Evolutionary conservation across 225 moss, liverwort and hornwort species (phyloP).

Genomic region (Neckera pumila): DNA sequence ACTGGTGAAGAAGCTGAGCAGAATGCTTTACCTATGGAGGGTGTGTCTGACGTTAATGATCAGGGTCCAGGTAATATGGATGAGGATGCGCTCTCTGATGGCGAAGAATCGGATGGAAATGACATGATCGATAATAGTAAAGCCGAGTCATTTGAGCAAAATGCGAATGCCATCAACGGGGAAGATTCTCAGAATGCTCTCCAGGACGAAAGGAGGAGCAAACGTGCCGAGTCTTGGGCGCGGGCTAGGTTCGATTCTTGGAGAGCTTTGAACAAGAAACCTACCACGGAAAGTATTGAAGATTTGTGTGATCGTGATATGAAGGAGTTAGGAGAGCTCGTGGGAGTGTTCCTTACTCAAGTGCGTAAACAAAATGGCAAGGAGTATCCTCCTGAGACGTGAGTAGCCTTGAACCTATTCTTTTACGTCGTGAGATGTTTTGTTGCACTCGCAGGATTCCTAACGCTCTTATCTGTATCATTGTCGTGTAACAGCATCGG

Average conservation of each 20-base stretch:
- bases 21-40: constrained; percentile 12
- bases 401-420: constrained; percentile 8
- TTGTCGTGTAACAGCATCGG: constrained; percentile 40
- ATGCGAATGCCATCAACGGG: constrained; percentile 10
- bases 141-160: constrained; percentile 28
- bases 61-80: constrained; percentile 19
- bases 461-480: constrained; percentile 1
- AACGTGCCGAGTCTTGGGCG: constrained; percentile 64
- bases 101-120: constrained; percentile 49
- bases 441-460: neutral
- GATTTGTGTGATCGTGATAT: constrained; percentile 45
- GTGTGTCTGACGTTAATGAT: constrained; percentile 21
- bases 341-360: constrained; percentile 52
- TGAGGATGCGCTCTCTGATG: constrained; percentile 41
- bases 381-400: constrained; percentile 63
- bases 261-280: constrained; percentile 38
- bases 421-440: neutral
- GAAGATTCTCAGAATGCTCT: constrained; percentile 35
- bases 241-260: constrained; percentile 59
- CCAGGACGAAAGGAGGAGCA: constrained; percentile 42
- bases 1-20: constrained; percentile 40
- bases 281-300: constrained; percentile 32
- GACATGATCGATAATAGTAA: constrained; percentile 37
- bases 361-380: constrained; percentile 67
- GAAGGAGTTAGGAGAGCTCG: constrained; percentile 47